Base-by-base conservation (phyloP, 345 rosid species). In the Camelina sativa region DNA sequence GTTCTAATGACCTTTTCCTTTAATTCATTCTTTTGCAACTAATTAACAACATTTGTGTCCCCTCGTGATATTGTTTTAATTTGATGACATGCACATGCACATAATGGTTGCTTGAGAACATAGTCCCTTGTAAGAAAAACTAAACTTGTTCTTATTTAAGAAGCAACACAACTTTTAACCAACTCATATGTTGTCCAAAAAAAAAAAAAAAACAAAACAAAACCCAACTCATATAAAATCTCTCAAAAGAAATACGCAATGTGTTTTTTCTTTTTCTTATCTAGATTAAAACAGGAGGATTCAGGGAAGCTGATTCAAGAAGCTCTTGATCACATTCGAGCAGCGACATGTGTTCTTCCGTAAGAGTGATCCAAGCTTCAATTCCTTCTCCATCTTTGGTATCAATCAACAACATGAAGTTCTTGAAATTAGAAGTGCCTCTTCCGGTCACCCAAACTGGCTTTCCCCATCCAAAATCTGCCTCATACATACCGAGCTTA, bases 391-490 rank as follows among this genome's bases (percentile, higher is more conserved):
- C 80, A 69, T 43, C 62, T 69, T 76, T 79, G 1, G 81, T 64
- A 50, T 87, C 92, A 75, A 76, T 66, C 44, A 87, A 48, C 50
- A 62, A 11, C 63, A 83, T 73, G 9, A 73, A 30, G 50, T 85
- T 82, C 44, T 74, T 79, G 76, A 46, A 74, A 61, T 0, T 10
- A 30, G 79, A 61, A 77, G 72, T 23, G 59, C 73, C 52, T 65
- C 63, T 74, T 40, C 72, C 78, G 4, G 83, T 79, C 22, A 80
- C 79, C 83, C 79, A 66, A 55, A 43, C 73, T n/a, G 91, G 89
- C 25, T 65, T 80, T 44, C 87, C 88, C 89, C 91, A 89, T 2
- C 91, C 87, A 12, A 84, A 89, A 69, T 89, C 87, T 3, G 73
- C 79, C 40, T 72, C 86, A 6, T 85, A 85, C 44, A 75, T 11